phyloP scores from a whole-genome alignment of 441 rosid species.

The Bocquillonia castaneifolia region DNA sequence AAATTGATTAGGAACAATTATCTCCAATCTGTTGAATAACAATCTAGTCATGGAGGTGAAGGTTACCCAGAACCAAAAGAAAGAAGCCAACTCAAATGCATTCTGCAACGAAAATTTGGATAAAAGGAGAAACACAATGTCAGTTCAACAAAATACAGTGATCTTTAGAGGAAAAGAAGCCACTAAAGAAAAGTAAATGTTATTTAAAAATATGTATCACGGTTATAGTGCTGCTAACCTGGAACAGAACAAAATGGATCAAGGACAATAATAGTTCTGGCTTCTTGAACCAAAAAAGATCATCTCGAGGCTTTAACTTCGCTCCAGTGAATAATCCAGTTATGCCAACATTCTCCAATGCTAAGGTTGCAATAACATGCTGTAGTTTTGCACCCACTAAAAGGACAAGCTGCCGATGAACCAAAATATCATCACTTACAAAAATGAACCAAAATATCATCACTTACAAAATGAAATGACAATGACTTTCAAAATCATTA shows the following conservation, averaged over 20 bases:
- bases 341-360: slow-evolving; percentile 65
- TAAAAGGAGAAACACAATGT: slow-evolving; percentile 20
- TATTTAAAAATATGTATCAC: too few species aligned
- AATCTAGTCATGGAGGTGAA: slow-evolving; percentile 26
- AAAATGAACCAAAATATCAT: too few species aligned
- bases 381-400: slow-evolving; percentile 78
- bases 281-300: slow-evolving; percentile 67
- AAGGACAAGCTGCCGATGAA: slow-evolving; percentile 62
- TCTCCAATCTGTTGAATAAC: slow-evolving; percentile 4
- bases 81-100: slow-evolving; percentile 59
- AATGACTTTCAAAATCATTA: not conserved
- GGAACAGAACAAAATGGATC: slow-evolving; percentile 79
- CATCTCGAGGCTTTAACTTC: slow-evolving; percentile 70
- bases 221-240: slow-evolving; percentile 36
- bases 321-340: slow-evolving; percentile 52
- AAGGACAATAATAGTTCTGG: slow-evolving; percentile 56
- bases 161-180: not conserved
- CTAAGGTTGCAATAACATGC: slow-evolving; percentile 67
- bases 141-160: slow-evolving; percentile 15
- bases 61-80: slow-evolving; percentile 96
- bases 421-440: slow-evolving; percentile 19
- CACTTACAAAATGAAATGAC: slow-evolving; percentile 7
- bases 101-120: slow-evolving; percentile 26
- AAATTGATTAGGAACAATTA: not conserved
- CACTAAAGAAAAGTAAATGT: slow-evolving; percentile 33